These are phyloP conservation scores for Dissophora ornata DNA, from an alignment of 192 early-diverging fungal genomes.

Conservation along the genomic window DNA sequence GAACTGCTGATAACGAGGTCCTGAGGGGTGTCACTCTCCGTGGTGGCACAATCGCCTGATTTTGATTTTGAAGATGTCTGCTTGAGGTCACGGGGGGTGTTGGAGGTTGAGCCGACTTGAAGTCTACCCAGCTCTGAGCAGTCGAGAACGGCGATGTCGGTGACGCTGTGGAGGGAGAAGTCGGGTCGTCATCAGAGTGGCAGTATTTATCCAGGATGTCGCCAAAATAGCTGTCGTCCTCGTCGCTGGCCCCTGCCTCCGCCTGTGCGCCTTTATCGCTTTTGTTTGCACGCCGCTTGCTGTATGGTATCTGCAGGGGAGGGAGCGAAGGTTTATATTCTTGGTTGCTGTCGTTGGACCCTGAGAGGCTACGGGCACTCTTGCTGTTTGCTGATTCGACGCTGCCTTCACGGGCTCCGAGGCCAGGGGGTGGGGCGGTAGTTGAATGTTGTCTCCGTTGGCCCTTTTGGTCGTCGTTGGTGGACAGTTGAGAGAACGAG, in stretches of 20 bases:
- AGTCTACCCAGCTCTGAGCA: conserved; percentile 8
- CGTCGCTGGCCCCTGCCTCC: not conserved
- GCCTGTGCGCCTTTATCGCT: not conserved
- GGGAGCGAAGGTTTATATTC: conserved; percentile 6
- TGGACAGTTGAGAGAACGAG: conserved; percentile 19
- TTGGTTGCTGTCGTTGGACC: not conserved
- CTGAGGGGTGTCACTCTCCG: conserved; percentile 18
- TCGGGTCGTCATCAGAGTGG: conserved; percentile 32
- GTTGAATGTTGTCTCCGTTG: conserved; percentile 2
- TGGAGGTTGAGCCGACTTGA: conserved; percentile 31
- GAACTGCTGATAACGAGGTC: not conserved
- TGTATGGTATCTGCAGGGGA: conserved; percentile 4
- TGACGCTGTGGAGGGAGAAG: conserved; percentile 37
- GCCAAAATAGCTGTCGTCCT: conserved; percentile 36
- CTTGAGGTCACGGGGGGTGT: conserved; percentile 29
- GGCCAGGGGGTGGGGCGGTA: not conserved
- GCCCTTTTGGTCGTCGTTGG: conserved; percentile 11
- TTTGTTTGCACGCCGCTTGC: not conserved
- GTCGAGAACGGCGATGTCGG: conserved; percentile 42
- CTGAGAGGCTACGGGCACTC: not conserved
- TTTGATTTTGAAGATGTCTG: not conserved
- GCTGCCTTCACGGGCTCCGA: too few relatives aligned
- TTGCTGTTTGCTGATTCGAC: not conserved
- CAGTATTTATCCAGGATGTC: conserved; percentile 46
- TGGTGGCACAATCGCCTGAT: not conserved